These are phyloP conservation scores for Fusarium poae DNA, from an alignment of 2,329 filamentous ascomycete species.

Conservation along the genomic window DNA sequence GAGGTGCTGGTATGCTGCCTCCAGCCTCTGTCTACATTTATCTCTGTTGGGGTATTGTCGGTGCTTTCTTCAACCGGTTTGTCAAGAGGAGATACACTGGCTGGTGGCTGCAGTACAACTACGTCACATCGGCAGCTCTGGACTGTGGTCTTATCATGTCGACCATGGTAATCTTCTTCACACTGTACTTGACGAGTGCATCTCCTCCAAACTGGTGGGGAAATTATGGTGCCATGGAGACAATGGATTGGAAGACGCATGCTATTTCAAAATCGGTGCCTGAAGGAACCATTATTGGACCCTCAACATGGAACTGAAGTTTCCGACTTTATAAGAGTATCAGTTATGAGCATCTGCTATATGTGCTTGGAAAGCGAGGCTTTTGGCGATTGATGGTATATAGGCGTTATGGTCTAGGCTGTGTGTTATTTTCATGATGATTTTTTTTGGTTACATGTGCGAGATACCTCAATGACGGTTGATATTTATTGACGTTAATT, in stretches of 20 bases:
- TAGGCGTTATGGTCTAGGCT: constrained; percentile 42
- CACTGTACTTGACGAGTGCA: constrained; percentile 71
- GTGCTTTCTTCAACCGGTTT: constrained; percentile 76
- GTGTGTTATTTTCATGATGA: constrained; percentile 28
- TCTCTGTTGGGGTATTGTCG: constrained; percentile 76
- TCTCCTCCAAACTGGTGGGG: constrained; percentile 73
- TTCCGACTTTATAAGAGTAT: background rate
- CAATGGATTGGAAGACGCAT: constrained; percentile 60
- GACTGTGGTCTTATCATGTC: constrained; percentile 76
- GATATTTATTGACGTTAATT: constrained; percentile 37
- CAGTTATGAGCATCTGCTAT: constrained; percentile 10
- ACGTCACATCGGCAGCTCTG: constrained; percentile 77
- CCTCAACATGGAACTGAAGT: constrained; percentile 60
- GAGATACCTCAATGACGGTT: constrained; percentile 50
- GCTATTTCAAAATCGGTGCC: constrained; percentile 60
- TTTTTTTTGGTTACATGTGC: constrained; percentile 25
- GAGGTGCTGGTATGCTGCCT: constrained; percentile 72
- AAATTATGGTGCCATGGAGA: constrained; percentile 63
- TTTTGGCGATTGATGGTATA: constrained; percentile 22
- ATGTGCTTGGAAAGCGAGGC: constrained; percentile 30
- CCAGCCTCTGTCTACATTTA: constrained; percentile 80
- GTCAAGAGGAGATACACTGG: constrained; percentile 74
- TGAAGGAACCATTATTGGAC: constrained; percentile 65
- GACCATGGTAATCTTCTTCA: constrained; percentile 78
- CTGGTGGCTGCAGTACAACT: constrained; percentile 86